Percentiles rank a stretch among this genome's conserved stretches.
These are phyloP conservation scores for Spizellomyces punctatus DNA, from an alignment of 192 early-diverging fungal genomes.

Conservation along the genomic window DNA sequence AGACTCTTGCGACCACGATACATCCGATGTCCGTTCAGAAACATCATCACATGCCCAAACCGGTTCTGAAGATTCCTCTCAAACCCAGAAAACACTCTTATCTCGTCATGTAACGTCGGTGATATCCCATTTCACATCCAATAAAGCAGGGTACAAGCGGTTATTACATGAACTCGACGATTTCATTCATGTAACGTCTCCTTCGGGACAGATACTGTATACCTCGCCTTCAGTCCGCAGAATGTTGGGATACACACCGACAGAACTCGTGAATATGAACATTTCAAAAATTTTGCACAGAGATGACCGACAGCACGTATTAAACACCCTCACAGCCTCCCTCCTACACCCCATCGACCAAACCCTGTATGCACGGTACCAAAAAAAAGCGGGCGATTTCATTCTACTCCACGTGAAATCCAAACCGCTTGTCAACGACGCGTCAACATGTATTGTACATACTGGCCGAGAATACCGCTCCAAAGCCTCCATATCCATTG, in stretches of 20 bases:
- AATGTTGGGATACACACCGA: slow-evolving; percentile 28
- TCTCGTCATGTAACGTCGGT: slow-evolving; percentile 51
- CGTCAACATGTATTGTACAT: slow-evolving; percentile 11
- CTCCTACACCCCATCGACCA: slow-evolving; percentile 11
- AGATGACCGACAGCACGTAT: slow-evolving; percentile 26
- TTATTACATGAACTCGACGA: slow-evolving; percentile 45
- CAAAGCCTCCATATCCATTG: slow-evolving; percentile 36
- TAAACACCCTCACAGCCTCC: not conserved
- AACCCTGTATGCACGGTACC: slow-evolving; percentile 31
- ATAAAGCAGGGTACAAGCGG: slow-evolving; percentile 35
- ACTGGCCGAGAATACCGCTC: slow-evolving; percentile 36
- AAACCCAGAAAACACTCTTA: slow-evolving; percentile 17
- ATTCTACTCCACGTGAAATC: slow-evolving; percentile 39
- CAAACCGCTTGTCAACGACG: slow-evolving; percentile 27
- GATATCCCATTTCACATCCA: slow-evolving; percentile 44
- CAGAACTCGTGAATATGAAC: slow-evolving; percentile 28
- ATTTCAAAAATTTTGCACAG: slow-evolving; percentile 32
- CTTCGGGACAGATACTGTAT: slow-evolving; percentile 29
- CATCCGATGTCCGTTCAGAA: not conserved
- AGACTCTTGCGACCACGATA: not conserved
- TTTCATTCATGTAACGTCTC: slow-evolving; percentile 40
- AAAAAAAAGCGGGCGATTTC: slow-evolving; percentile 32
- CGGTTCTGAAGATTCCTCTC: slow-evolving; percentile 24
- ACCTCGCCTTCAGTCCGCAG: slow-evolving; percentile 32
- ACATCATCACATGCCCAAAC: not conserved